Percentiles rank a stretch among this genome's conserved stretches.
Conservation (phyloP, 2,329 filamentous ascomycete genomes). For the Helotiales sp. region DNA sequence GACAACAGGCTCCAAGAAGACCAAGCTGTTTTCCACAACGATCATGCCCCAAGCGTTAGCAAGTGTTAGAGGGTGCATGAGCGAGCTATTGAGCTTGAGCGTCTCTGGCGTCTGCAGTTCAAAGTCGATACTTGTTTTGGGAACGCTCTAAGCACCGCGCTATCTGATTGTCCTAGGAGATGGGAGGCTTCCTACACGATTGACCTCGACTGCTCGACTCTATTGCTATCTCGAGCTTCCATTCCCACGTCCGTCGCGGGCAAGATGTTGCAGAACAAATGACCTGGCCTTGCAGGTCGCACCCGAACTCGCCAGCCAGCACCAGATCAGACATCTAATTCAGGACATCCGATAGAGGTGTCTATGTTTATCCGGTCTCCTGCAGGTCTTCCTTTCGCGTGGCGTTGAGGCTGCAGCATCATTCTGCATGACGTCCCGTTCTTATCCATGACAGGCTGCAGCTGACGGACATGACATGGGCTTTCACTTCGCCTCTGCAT, state of each 20-base stretch:
- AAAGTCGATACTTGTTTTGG: neutral
- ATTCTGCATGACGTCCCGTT: neutral
- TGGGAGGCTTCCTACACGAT: no score
- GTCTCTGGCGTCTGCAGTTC: neutral
- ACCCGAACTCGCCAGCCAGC: no score
- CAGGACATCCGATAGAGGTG: neutral
- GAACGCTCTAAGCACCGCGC: no score
- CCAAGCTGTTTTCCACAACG: neutral
- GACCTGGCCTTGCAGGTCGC: no score
- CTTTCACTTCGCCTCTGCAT: neutral
- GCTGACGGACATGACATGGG: neutral
- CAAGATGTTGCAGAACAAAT: no score
- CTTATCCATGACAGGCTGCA: slow-evolving; percentile 1
- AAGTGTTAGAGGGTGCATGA: neutral
- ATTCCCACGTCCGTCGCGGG: no score
- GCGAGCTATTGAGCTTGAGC: neutral
- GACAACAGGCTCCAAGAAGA: no score
- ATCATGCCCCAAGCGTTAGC: neutral
- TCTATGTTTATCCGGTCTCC: neutral
- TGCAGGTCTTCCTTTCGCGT: neutral
- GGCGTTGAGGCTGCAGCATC: neutral
- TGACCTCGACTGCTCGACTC: no score
- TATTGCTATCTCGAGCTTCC: no score
- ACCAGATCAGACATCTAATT: neutral
- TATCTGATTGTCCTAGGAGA: no score